Conservation (phyloP, 2,329 filamentous ascomycete genomes). For the Alternaria gansuensis region DNA sequence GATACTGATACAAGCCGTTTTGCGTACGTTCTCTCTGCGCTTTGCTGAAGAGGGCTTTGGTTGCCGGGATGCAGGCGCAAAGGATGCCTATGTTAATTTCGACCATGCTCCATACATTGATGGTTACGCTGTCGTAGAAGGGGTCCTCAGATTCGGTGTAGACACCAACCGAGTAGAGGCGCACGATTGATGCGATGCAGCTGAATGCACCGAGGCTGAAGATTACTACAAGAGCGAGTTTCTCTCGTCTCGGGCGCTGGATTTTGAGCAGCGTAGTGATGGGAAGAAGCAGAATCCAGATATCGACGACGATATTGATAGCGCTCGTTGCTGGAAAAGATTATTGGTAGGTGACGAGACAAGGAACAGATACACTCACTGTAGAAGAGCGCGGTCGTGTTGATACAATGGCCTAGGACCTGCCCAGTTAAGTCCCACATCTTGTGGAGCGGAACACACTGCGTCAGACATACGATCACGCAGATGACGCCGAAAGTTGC, state of each 20-base stretch:
- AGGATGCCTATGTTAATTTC: slow-evolving; percentile 90
- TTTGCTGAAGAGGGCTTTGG: slow-evolving; percentile 73
- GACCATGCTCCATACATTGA: slow-evolving; percentile 90
- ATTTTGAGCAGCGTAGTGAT: slow-evolving; percentile 86
- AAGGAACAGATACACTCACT: background rate
- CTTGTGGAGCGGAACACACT: slow-evolving; percentile 46
- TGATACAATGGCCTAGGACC: slow-evolving; percentile 44
- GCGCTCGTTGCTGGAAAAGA: background rate
- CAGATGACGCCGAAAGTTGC: slow-evolving; percentile 37
- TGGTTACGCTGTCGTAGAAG: slow-evolving; percentile 77
- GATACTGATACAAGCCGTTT: slow-evolving; percentile 30
- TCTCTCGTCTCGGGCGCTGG: slow-evolving; percentile 78
- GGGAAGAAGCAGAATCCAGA: slow-evolving; percentile 83
- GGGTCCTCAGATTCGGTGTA: slow-evolving; percentile 58
- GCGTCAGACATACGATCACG: slow-evolving; percentile 37
- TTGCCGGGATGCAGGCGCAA: slow-evolving; percentile 84
- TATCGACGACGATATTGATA: slow-evolving; percentile 79
- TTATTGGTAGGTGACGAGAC: background rate
- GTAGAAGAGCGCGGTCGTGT: slow-evolving; percentile 42
- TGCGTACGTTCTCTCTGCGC: slow-evolving; percentile 26
- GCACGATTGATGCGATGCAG: slow-evolving; percentile 83
- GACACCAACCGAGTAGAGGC: slow-evolving; percentile 53
- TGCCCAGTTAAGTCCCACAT: slow-evolving; percentile 47
- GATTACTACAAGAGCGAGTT: slow-evolving; percentile 69
- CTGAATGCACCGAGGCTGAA: slow-evolving; percentile 87